A percentile compares a stretch with the other conserved stretches of the same genome.
Evolutionary conservation across 106 monocot species (phyloP).

Genomic region (Iris macrosiphon): DNA sequence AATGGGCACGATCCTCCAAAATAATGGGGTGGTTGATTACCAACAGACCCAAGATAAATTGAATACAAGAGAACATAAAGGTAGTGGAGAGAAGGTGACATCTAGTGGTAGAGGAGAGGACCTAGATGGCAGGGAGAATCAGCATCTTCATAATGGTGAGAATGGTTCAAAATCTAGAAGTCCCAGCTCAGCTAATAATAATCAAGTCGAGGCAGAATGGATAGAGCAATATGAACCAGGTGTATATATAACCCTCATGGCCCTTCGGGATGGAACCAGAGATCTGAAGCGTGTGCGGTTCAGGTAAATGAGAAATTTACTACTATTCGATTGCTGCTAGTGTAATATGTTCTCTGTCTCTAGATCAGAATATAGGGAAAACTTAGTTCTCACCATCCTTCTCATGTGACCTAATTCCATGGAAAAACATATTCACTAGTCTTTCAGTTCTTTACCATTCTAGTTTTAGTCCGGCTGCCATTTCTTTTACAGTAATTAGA

Average conservation of each 20-base stretch:
- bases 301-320: conserved; percentile 14
- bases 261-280: conserved; percentile 24
- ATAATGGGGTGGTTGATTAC: conserved; percentile 3
- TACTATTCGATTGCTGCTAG: too few relatives aligned
- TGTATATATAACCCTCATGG: conserved; percentile 23
- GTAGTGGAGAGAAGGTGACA: conserved; percentile 17
- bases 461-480: too few relatives aligned
- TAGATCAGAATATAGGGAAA: not conserved
- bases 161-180: not conserved
- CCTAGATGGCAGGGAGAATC: conserved; percentile 3
- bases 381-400: not conserved
- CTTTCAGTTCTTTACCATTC: not conserved
- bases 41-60: conserved; percentile 10
- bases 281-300: conserved; percentile 39
- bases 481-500: too few relatives aligned
- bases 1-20: conserved; percentile 14
- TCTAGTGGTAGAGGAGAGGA: conserved; percentile 14
- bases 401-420: not conserved
- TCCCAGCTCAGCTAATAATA: not conserved
- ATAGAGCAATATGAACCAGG: conserved; percentile 33
- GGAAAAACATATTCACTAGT: too few relatives aligned
- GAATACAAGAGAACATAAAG: not conserved
- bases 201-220: conserved; percentile 30
- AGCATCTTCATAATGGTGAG: not conserved
- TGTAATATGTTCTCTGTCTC: not conserved